Conservation (phyloP, 108 stramenopile genomes). For the Discostella stelligeroides region DNA sequence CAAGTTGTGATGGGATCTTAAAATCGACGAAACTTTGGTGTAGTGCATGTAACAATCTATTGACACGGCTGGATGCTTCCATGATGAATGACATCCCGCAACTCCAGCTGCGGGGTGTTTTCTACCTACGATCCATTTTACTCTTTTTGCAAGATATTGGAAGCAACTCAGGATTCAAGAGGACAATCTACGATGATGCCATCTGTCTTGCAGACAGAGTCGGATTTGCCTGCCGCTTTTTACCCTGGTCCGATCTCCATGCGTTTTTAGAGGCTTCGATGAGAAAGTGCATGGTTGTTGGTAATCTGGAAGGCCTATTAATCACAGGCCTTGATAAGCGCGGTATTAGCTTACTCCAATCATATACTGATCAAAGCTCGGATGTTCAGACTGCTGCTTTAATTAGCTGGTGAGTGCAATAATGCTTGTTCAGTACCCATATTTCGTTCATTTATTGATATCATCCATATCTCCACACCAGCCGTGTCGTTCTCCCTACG, state of each 20-base stretch:
- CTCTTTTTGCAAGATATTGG: slow-evolving; percentile 65
- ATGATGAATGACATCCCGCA: slow-evolving; percentile 23
- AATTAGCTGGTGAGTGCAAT: slow-evolving; percentile 46
- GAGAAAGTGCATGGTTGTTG: slow-evolving; percentile 55
- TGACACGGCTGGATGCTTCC: slow-evolving; percentile 48
- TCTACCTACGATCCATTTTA: slow-evolving; percentile 71
- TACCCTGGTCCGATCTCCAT: slow-evolving; percentile 57
- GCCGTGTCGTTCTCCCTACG: slow-evolving; percentile 66
- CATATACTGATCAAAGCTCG: slow-evolving; percentile 70
- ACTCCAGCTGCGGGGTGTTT: slow-evolving; percentile 23
- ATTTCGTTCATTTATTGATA: not conserved
- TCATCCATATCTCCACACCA: not conserved
- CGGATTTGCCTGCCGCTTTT: slow-evolving; percentile 77
- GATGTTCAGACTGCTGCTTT: slow-evolving; percentile 86
- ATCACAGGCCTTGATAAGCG: slow-evolving; percentile 77
- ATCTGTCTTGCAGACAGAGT: slow-evolving; percentile 76
- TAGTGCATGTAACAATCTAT: slow-evolving; percentile 65
- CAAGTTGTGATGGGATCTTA: slow-evolving; percentile 27
- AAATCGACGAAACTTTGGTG: slow-evolving; percentile 62
- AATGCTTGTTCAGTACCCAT: not conserved
- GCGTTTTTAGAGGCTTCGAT: slow-evolving; percentile 61
- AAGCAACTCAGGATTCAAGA: slow-evolving; percentile 41
- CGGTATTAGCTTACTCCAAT: slow-evolving; percentile 75
- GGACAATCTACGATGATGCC: slow-evolving; percentile 56
- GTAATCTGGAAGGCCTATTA: slow-evolving; percentile 78